A percentile compares a stretch with the other conserved stretches of the same genome.
Conservation (phyloP, 768 basidiomycete genomes). For the Psilocybe subaeruginosa region DNA sequence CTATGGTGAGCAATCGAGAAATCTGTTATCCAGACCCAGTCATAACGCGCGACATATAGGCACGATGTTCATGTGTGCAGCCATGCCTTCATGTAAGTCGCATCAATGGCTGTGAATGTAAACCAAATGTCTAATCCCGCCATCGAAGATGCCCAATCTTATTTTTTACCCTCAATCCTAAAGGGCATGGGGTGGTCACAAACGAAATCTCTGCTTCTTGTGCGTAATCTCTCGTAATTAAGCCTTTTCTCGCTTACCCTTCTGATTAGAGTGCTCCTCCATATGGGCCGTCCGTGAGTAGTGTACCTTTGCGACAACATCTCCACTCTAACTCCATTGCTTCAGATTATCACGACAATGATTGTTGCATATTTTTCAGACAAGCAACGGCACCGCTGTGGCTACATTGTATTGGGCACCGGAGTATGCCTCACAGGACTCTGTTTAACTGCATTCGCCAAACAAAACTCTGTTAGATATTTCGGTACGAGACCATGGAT, state of each 20-base stretch:
- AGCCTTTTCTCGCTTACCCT: slow-evolving; percentile 2
- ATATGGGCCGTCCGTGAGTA: slow-evolving; percentile 44
- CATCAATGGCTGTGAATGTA: background rate
- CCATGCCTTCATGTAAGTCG: slow-evolving; percentile 44
- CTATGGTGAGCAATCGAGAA: slow-evolving; percentile 34
- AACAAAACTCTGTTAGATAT: slow-evolving; percentile 40
- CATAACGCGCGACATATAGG: slow-evolving; percentile 28
- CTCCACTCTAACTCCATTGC: slow-evolving; percentile 3
- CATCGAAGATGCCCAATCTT: slow-evolving; percentile 40
- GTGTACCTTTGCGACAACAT: background rate
- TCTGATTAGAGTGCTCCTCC: slow-evolving; percentile 44
- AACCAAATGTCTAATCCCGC: slow-evolving; percentile 1
- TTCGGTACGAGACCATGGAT: slow-evolving; percentile 33
- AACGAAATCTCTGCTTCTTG: slow-evolving; percentile 39
- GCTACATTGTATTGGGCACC: slow-evolving; percentile 42
- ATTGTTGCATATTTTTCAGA: slow-evolving; percentile 51
- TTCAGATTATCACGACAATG: slow-evolving; percentile 40
- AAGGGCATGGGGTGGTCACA: slow-evolving; percentile 45
- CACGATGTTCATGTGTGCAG: slow-evolving; percentile 45
- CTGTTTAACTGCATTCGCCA: slow-evolving; percentile 40
- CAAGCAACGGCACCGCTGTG: slow-evolving; percentile 42
- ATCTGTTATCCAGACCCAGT: background rate
- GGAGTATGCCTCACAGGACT: slow-evolving; percentile 42
- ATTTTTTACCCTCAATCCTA: slow-evolving; percentile 51
- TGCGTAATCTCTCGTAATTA: slow-evolving; percentile 24